phyloP scores from a whole-genome alignment of 1,284 basidiomycete genomes.

The Leccinum huronense region DNA sequence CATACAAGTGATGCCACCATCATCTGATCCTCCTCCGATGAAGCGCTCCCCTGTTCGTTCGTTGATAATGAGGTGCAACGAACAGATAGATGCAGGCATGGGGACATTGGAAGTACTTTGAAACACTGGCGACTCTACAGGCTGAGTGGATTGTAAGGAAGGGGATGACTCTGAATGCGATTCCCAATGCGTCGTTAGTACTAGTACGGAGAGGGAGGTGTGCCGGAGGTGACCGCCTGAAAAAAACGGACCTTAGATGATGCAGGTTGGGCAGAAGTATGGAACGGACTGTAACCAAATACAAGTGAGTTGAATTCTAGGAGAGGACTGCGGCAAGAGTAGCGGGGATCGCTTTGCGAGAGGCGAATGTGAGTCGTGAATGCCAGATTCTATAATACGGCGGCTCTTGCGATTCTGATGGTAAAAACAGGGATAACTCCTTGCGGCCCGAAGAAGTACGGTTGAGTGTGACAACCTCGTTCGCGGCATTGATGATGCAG shows the following conservation, averaged over 20 bases:
- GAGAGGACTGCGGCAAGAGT: slow-evolving; percentile 51
- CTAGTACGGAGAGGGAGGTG: slow-evolving; percentile 41
- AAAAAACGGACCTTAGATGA: slow-evolving; percentile 1
- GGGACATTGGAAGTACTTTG: slow-evolving; percentile 43
- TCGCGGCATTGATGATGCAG: slow-evolving; percentile 14
- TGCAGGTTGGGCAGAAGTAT: neutral
- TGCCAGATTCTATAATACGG: slow-evolving; percentile 21
- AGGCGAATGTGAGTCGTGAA: slow-evolving; percentile 11
- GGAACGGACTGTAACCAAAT: slow-evolving; percentile 59
- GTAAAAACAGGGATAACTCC: slow-evolving; percentile 23
- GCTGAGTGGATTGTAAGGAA: slow-evolving; percentile 4
- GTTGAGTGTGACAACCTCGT: slow-evolving; percentile 23
- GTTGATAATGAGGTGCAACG: slow-evolving; percentile 55
- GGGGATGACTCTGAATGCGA: neutral
- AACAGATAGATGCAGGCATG: slow-evolving; percentile 48
- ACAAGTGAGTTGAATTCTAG: slow-evolving; percentile 56
- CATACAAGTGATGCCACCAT: slow-evolving; percentile 73
- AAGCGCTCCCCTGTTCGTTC: slow-evolving; percentile 54
- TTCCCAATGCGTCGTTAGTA: slow-evolving; percentile 1
- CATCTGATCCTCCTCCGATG: slow-evolving; percentile 69
- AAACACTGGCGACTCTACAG: slow-evolving; percentile 17
- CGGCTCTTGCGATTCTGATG: slow-evolving; percentile 13
- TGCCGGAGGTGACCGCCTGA: slow-evolving; percentile 53
- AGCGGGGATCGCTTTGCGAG: slow-evolving; percentile 10
- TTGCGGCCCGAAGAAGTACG: slow-evolving; percentile 21